Evolutionary conservation across 2,329 filamentous ascomycete genomes (phyloP), one percentile per base, ranked within the genome.

Genomic region (Tolypocladium pustulatum): DNA sequence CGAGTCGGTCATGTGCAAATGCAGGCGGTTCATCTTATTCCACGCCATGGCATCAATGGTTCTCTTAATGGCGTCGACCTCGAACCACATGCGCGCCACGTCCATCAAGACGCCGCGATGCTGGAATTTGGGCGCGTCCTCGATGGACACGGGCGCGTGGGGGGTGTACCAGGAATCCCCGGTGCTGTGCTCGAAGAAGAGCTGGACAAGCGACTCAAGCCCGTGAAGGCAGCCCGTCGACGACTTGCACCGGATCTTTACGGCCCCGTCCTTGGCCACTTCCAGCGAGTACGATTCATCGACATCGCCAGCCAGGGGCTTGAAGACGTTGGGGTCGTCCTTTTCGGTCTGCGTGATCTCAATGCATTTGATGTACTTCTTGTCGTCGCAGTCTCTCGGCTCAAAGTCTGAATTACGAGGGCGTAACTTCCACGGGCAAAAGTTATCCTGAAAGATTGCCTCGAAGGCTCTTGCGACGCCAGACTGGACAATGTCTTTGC

Each of bases 61-160:
- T 56, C 85, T 84, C 67, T 86, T 79, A 64, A 96, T 86, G 65
- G 89, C 83, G 4, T 77, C 70, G 30, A 89, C 75, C 1, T 83
- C 79, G 71, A 87, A 89, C 74, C 81, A 94, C 67, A 85, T 87
- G 60, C 91, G 81, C 3, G 88, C 81, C 49, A 90, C 84, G 67
- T 96, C 91, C 65, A 96, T 76, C 65, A 94, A 86, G 57, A 96
- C 72, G 15, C 91, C 91, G 52, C 91, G 86, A 72, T 95, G 89
- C 17, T 79, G 72, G 71, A 90, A 96, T 66, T 82, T 82, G 34
- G 91, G 91, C 57, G 77, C 73, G 71, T 96, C 91, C n/a, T 73
- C 72, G 66, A 96, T 89, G 0, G 75, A 70, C 3, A 95, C 79
- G 0, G 91, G 91, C 1, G 87, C 88, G 41, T 83, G 73, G 0